Evolutionary conservation across 495 filamentous ascomycete species (phyloP), one percentile per base, ranked within the genome.

Genomic region (Aeminium ludgeri): DNA sequence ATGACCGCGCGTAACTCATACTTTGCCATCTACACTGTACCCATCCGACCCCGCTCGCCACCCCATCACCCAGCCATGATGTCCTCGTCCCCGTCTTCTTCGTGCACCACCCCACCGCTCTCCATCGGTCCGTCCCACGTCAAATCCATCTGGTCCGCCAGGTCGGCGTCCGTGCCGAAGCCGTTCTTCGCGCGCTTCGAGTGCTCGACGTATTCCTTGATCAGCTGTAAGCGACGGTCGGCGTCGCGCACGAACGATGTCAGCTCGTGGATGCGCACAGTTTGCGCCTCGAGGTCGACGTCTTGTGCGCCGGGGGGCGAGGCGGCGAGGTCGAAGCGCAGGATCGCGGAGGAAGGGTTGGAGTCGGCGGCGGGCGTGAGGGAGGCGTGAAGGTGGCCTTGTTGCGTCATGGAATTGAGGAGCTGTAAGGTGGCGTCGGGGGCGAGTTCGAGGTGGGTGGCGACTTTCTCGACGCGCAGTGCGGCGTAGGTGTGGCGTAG

Each of bases 401-500:
- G 20, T 3, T 36, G 32, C 31, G 59, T 58, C 15, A 62, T 47
- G n/a, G 27, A 40, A 4, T 43, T 20, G 13, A 62, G 31, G 30
- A 56, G 53, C 12, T 34, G 27, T 15, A 55, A 43, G 6, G 53
- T 40, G 25, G 46, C 41, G 10, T 51, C 46, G 7, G 41, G 12
- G 12, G 20, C 33, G 11, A 42, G 35, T 8, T 45, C 49, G n/a
- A 60, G 45, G 10, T 45, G 36, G 3, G 34, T 30, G 2, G 57
- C 54, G 8, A 63, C 50, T 6, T 48, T 41, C 3, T 40, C 31
- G 13, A 62, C 30, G 6, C 57, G 59, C 11, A 63, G 49, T 1
- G 60, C 57, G 2, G 54, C 52, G 41, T 53, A 63, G 0, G 52
- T 63, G 36, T 50, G 45, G 13, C 50, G 41, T 12, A 63, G 52